Evolutionary conservation across 176 grass and related monocot genomes (phyloP).

Genomic region (Saccharum spontaneum): DNA sequence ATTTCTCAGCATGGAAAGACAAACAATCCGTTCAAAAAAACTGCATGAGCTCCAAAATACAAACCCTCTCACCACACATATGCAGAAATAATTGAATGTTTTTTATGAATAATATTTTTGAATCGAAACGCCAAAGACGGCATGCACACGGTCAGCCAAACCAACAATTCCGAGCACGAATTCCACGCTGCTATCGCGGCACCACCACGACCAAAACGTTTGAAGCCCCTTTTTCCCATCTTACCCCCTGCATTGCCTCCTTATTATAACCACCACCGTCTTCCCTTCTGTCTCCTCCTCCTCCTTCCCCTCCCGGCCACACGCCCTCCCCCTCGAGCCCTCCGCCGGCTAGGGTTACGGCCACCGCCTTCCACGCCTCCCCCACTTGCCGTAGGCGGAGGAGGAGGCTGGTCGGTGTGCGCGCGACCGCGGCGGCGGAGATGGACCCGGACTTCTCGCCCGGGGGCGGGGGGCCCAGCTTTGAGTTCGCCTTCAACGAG

Average conservation of each 20-base stretch:
- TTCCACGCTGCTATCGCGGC: constrained; percentile 22
- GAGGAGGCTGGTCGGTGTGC: constrained; percentile 20
- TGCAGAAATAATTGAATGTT: too few relatives aligned
- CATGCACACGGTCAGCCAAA: background rate
- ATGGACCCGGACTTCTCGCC: constrained; percentile 79
- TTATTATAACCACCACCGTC: constrained; percentile 21
- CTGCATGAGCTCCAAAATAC: too few relatives aligned
- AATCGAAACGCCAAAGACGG: too few relatives aligned
- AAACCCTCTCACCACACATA: too few relatives aligned
- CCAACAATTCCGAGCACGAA: background rate
- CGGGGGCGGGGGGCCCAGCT: constrained; percentile 54
- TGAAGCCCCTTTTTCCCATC: background rate
- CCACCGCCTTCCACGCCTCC: background rate
- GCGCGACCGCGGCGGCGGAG: background rate
- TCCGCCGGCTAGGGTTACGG: constrained; percentile 49
- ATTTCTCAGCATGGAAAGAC: too few relatives aligned
- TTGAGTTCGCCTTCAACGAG: constrained; percentile 89
- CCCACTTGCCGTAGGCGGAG: background rate
- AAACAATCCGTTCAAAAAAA: too few relatives aligned
- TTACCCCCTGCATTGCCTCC: background rate
- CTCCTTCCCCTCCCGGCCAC: constrained; percentile 32
- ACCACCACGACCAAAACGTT: background rate
- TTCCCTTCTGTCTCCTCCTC: background rate
- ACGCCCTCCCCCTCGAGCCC: constrained; percentile 12
- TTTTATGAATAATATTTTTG: too few relatives aligned